Conservation (phyloP, 225 moss, liverwort and hornwort genomes). For the Neckera pumila region DNA sequence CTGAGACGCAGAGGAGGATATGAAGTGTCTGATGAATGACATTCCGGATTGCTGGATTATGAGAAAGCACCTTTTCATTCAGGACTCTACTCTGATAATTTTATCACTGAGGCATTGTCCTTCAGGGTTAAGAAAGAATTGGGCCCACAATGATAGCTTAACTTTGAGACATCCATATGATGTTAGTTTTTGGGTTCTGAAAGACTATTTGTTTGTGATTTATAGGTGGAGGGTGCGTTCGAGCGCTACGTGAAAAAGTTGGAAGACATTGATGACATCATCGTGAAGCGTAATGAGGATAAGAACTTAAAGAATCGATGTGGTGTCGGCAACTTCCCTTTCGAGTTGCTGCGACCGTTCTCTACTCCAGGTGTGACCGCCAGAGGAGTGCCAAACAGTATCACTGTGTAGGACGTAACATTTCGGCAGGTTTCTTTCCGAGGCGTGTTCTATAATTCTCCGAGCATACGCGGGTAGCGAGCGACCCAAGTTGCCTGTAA, state of each 20-base stretch:
- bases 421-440: neutral
- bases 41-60: neutral
- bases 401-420: slow-evolving; percentile 14
- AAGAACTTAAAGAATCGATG: slow-evolving; percentile 20
- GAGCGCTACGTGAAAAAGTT: slow-evolving; percentile 7
- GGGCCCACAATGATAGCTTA: neutral
- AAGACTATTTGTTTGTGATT: neutral
- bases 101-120: neutral
- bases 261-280: neutral
- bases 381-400: slow-evolving; percentile 47
- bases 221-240: slow-evolving; percentile 19
- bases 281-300: slow-evolving; percentile 25
- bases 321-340: slow-evolving; percentile 21
- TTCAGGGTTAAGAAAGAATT: neutral
- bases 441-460: neutral
- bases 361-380: slow-evolving; percentile 36
- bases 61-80: neutral
- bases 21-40: neutral
- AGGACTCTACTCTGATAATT: neutral
- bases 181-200: neutral
- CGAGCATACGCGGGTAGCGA: neutral
- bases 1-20: neutral
- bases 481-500: no score
- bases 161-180: neutral
- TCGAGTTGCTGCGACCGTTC: slow-evolving; percentile 22